Evolutionary conservation across 2,329 filamentous ascomycete species (phyloP).

Genomic region (Ilyonectria destructans): DNA sequence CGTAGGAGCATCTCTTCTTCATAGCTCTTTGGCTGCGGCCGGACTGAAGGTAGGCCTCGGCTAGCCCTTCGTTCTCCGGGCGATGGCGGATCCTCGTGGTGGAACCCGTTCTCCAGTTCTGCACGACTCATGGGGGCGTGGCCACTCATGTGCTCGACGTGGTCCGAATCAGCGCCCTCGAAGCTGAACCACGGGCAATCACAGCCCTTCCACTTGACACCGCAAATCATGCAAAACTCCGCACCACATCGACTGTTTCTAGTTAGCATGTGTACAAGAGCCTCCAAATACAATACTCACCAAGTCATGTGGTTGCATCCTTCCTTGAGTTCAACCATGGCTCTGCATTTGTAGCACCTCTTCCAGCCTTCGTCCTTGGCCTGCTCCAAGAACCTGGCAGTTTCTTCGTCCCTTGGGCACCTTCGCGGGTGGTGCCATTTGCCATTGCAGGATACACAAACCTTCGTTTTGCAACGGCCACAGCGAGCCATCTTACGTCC

Average conservation of each 20-base stretch:
- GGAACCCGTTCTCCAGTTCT: constrained; percentile 41
- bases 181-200: constrained; percentile 87
- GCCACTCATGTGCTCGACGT: constrained; percentile 68
- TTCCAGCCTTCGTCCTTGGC: constrained; percentile 82
- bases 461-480: constrained; percentile 79
- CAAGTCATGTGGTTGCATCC: constrained; percentile 93
- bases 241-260: constrained; percentile 79
- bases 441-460: constrained; percentile 82
- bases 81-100: constrained; percentile 44
- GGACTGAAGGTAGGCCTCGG: constrained; percentile 44
- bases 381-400: constrained; percentile 74
- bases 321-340: constrained; percentile 84
- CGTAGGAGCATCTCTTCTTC: constrained; percentile 66
- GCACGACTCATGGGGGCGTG: constrained; percentile 56
- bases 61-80: constrained; percentile 51
- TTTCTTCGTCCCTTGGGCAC: constrained; percentile 82
- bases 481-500: constrained; percentile 80
- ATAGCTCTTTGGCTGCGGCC: constrained; percentile 53
- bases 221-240: constrained; percentile 91
- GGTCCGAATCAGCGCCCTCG: constrained; percentile 68
- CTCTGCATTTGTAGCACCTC: constrained; percentile 81
- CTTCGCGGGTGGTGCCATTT: constrained; percentile 80
- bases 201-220: constrained; percentile 85
- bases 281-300: constrained; percentile 62
- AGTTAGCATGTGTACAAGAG: constrained; percentile 32